Conservation (phyloP, 2,329 filamentous ascomycete genomes). For the Chlorencoelia australis region DNA sequence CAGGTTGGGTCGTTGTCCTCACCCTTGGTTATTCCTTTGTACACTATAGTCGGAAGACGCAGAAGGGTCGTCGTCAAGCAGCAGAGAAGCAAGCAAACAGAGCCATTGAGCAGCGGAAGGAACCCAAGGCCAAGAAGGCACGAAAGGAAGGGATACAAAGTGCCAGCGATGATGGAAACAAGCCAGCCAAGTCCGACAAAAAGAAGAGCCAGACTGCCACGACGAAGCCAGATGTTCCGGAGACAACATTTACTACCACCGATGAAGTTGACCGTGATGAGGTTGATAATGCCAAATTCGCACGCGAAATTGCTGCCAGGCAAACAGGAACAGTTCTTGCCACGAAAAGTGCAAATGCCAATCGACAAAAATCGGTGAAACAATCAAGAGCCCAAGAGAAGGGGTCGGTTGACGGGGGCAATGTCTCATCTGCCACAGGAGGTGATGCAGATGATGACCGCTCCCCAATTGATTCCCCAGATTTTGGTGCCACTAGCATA, state of each 20-base stretch:
- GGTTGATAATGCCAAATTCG: slow-evolving; percentile 61
- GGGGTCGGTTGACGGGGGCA: slow-evolving; percentile 30
- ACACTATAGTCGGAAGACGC: slow-evolving; percentile 15
- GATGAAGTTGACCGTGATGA: slow-evolving; percentile 27
- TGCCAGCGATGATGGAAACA: slow-evolving; percentile 16
- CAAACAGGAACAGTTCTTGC: slow-evolving; percentile 53
- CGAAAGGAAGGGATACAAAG: slow-evolving; percentile 18
- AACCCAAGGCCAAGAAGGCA: slow-evolving; percentile 20
- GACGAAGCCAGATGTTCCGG: slow-evolving; percentile 3
- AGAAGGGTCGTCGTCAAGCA: slow-evolving; percentile 12
- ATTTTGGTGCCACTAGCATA: slow-evolving; percentile 42
- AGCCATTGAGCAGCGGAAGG: slow-evolving; percentile 17
- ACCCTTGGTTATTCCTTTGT: slow-evolving; percentile 23
- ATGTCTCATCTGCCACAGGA: slow-evolving; percentile 56
- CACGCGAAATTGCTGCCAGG: slow-evolving; percentile 58
- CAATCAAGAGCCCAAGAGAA: slow-evolving; percentile 51
- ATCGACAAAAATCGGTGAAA: slow-evolving; percentile 51
- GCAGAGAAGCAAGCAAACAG: slow-evolving; percentile 13
- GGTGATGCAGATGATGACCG: slow-evolving; percentile 75
- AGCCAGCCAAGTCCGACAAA: slow-evolving; percentile 14
- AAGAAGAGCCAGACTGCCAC: slow-evolving; percentile 13
- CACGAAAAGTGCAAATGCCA: slow-evolving; percentile 42
- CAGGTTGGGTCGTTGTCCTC: slow-evolving; percentile 29
- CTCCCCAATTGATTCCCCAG: slow-evolving; percentile 59
- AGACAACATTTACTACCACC: slow-evolving; percentile 1